phyloP scores from a whole-genome alignment of 176 grass and related monocot species.

The Carex cristatella region DNA sequence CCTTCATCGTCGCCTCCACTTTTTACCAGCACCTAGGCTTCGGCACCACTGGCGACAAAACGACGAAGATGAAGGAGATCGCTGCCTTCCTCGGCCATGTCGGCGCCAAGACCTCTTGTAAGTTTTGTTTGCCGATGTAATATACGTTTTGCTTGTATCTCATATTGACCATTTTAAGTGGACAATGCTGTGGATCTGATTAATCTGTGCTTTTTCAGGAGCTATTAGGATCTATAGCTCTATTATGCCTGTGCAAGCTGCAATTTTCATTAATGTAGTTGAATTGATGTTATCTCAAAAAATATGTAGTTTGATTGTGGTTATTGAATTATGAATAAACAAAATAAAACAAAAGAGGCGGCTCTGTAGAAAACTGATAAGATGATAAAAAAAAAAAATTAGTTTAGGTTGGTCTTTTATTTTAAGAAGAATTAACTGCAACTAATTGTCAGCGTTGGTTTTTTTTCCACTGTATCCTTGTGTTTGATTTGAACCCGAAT shows the following conservation, averaged over 20 bases:
- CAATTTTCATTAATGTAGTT: background rate
- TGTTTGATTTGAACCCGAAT: background rate
- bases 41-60: slow-evolving; percentile 72
- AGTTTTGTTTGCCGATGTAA: background rate
- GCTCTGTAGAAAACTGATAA: background rate
- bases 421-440: background rate
- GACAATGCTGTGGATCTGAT: background rate
- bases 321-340: background rate
- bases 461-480: background rate
- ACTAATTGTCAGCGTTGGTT: background rate
- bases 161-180: background rate
- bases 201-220: background rate
- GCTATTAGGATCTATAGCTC: background rate
- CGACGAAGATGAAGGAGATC: slow-evolving; percentile 63
- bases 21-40: slow-evolving; percentile 63
- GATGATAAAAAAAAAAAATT: background rate
- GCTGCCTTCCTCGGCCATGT: slow-evolving; percentile 85
- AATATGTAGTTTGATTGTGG: background rate
- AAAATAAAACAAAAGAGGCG: background rate
- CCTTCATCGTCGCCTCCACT: slow-evolving; percentile 71
- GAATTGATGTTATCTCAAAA: too few species aligned
- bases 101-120: slow-evolving; percentile 76
- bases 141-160: background rate
- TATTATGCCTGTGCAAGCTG: background rate
- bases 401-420: background rate